These are phyloP conservation scores for Phytophthora sojae DNA, from an alignment of 352 stramenopile genomes.

Conservation along the genomic window DNA sequence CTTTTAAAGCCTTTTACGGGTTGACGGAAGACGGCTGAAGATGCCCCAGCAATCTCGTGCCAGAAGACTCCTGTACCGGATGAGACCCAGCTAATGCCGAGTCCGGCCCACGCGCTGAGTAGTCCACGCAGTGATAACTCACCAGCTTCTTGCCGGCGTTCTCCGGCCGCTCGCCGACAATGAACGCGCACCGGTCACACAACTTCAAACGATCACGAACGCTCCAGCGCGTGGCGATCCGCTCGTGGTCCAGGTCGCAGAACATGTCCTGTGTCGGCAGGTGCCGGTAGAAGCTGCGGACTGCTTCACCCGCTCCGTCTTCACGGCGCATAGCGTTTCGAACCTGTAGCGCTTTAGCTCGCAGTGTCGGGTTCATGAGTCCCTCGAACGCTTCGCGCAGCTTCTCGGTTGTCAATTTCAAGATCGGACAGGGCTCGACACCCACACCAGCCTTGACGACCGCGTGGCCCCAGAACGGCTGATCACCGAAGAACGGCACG, in stretches of 20 bases:
- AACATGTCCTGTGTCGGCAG: constrained; percentile 86
- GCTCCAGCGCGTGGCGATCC: constrained; percentile 58
- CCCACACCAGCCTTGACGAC: constrained; percentile 81
- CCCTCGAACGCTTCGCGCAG: constrained; percentile 69
- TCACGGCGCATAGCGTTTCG: constrained; percentile 70
- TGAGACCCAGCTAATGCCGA: constrained; percentile 26
- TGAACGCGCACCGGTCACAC: constrained; percentile 54
- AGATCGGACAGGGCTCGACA: constrained; percentile 82
- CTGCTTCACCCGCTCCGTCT: constrained; percentile 77
- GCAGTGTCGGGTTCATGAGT: constrained; percentile 52
- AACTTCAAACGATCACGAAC: constrained; percentile 54
- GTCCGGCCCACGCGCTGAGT: constrained; percentile 48
- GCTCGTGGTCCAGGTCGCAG: constrained; percentile 62
- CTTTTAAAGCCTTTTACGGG: too few relatives aligned
- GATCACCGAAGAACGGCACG: constrained; percentile 95
- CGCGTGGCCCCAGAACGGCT: constrained; percentile 94
- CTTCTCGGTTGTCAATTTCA: constrained; percentile 73
- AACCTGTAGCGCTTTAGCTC: constrained; percentile 49
- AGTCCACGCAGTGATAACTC: constrained; percentile 58
- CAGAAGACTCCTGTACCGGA: background rate
- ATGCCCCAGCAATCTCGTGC: too few relatives aligned
- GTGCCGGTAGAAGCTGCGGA: constrained; percentile 82
- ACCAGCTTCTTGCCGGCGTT: constrained; percentile 46
- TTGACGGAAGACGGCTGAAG: too few relatives aligned
- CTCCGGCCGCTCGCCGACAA: constrained; percentile 46